Evolutionary conservation across 768 basidiomycete species (phyloP).

Genomic region (Lepiota subincarnata): DNA sequence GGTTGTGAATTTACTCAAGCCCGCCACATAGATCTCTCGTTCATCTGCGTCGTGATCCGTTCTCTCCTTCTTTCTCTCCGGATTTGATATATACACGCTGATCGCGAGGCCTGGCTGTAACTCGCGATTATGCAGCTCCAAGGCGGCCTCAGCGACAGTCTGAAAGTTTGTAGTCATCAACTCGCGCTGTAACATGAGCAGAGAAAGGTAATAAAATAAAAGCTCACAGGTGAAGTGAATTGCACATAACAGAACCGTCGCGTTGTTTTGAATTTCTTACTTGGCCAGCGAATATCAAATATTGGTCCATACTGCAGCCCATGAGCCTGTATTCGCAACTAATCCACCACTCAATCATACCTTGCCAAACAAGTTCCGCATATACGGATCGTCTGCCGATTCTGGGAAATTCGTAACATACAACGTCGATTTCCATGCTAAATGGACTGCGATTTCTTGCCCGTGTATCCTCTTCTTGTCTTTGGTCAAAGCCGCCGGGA

Average conservation of each 20-base stretch:
- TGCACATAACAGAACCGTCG: conserved; percentile 95
- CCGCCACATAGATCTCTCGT: conserved; percentile 84
- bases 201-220: not conserved
- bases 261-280: conserved; percentile 90
- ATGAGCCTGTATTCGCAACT: not conserved
- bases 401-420: conserved; percentile 97
- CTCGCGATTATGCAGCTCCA: conserved; percentile 77
- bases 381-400: conserved; percentile 67
- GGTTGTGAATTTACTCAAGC: conserved; percentile 73
- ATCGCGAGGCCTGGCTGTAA: conserved; percentile 64
- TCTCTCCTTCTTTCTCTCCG: conserved; percentile 83
- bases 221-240: conserved; percentile 74
- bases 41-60: conserved; percentile 84
- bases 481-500: conserved; percentile 86
- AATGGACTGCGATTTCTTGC: conserved; percentile 77
- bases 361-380: conserved; percentile 74
- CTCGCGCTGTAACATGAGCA: conserved; percentile 1
- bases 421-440: conserved; percentile 91
- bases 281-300: conserved; percentile 97
- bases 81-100: conserved; percentile 86
- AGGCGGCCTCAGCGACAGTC: conserved; percentile 67
- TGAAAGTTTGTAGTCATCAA: conserved; percentile 20
- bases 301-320: conserved; percentile 73
- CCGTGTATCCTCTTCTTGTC: conserved; percentile 86
- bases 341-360: conserved; percentile 36